Evolutionary conservation across 805 yeast genomes (phyloP), one percentile per base, ranked within the genome.

Genomic region (Cyberlindnera amylophila): DNA sequence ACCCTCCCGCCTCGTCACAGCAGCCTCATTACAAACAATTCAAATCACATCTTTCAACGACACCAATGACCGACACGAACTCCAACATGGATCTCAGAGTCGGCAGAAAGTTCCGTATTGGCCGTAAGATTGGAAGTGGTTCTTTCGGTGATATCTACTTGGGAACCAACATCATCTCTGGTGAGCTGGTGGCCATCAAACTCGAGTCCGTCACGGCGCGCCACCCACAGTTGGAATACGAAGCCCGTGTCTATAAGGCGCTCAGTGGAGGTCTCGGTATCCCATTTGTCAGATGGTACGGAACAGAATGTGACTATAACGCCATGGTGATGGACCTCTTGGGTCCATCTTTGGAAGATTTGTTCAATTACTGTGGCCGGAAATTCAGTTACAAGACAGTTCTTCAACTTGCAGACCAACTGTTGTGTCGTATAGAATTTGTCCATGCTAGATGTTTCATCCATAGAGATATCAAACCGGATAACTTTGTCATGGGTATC

Each of bases 131-230:
- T 57, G 99, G 99, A 16, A 82, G 93, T 32, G 99, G 99, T 15
- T 90, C 97, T 10, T 91, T 91, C 64, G 99, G 99, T 46, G 99
- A 93, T 62, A 93, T 91, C 55, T 93, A 93, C 65, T 74, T 89
- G 51, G 85, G 96, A 11, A 87, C 96, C 19, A 93, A 91, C 67
- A 80, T 93, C 64, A 87, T 91, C 37, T 85, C 95, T 32, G 97
- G 98, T 32, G 98, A 93, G 65, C 96, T 91, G 64, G 97, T 93
- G 41, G 99, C 98, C 52, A 91, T 91, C 71, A 91, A 91, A 64
- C 72, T 91, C 49, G 99, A 91, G 62, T 82, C 86, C 50, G 79
- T 86, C 41, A 74, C 83, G 44, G 96, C 98, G 2, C 86, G 88
- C 60, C 98, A 93, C 63, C 98, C 99, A 1, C 99, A 91, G 67